phyloP scores from a whole-genome alignment of 345 rosid species.

The Hibiscus trionum region DNA sequence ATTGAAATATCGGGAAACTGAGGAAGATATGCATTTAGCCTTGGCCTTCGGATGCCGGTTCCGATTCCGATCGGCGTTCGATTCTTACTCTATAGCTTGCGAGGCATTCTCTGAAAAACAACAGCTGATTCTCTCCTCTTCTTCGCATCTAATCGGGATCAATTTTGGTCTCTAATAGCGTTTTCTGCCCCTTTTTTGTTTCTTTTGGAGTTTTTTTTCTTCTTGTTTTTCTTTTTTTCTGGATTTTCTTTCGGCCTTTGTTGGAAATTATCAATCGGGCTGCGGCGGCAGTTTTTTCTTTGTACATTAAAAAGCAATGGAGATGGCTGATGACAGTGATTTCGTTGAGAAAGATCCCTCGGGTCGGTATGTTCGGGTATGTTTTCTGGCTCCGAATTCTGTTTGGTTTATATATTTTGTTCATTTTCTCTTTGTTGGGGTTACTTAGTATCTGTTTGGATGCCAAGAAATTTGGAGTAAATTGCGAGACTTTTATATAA shows the following conservation, averaged over 20 bases:
- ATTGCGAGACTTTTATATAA: neutral
- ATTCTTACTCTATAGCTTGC: conserved; percentile 31
- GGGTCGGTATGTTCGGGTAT: conserved; percentile 15
- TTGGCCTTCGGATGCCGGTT: conserved; percentile 25
- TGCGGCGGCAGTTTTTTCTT: neutral
- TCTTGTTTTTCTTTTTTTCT: neutral
- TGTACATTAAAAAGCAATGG: neutral
- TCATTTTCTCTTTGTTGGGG: neutral
- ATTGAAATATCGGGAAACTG: conserved; percentile 4
- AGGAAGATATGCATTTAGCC: conserved; percentile 14
- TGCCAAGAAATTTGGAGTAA: neutral
- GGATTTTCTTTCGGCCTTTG: neutral
- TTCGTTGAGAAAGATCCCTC: conserved; percentile 9
- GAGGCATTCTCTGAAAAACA: conserved; percentile 39
- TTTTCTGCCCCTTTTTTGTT: neutral
- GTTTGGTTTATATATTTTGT: neutral
- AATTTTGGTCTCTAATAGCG: conserved; percentile 1
- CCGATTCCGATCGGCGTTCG: conserved; percentile 28
- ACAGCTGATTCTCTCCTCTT: conserved; percentile 3
- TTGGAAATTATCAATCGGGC: conserved; percentile 1
- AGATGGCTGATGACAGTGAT: neutral
- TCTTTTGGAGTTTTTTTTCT: neutral
- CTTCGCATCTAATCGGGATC: conserved; percentile 5
- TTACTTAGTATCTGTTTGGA: neutral
- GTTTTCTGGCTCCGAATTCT: neutral